Conservation (phyloP, 2,329 filamentous ascomycete genomes). For the Didymellaceae sp. region DNA sequence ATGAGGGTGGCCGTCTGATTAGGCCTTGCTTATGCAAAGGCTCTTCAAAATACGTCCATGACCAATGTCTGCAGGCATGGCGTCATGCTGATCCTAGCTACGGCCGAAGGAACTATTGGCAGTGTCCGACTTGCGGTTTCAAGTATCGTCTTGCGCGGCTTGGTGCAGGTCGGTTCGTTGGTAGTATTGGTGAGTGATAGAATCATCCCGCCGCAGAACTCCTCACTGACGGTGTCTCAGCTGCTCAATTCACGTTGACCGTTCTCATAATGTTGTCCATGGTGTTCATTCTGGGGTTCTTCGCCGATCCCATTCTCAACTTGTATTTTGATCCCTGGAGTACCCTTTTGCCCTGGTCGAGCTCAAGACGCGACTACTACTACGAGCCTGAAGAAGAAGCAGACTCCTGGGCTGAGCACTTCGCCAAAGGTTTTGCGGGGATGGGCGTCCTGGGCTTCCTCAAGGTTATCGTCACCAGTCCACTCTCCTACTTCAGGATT, state of each 20-base stretch:
- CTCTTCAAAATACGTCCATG: conserved; percentile 91
- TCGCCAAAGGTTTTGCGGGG: conserved; percentile 87
- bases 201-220: background rate
- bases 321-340: conserved; percentile 78
- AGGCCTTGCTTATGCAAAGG: conserved; percentile 94
- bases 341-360: conserved; percentile 48
- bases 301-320: conserved; percentile 91
- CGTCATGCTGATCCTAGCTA: conserved; percentile 73
- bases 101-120: conserved; percentile 75
- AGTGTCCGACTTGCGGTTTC: conserved; percentile 88
- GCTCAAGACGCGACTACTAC: conserved; percentile 27
- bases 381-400: conserved; percentile 45
- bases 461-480: conserved; percentile 76
- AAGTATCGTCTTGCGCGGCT: conserved; percentile 80
- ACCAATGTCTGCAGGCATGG: conserved; percentile 86
- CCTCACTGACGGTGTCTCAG: conserved; percentile 14
- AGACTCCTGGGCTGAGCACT: conserved; percentile 79
- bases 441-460: conserved; percentile 84
- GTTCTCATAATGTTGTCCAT: conserved; percentile 71
- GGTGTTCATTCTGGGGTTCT: conserved; percentile 84
- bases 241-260: conserved; percentile 74
- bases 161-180: conserved; percentile 71
- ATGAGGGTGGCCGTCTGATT: conserved; percentile 77
- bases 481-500: conserved; percentile 77
- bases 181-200: conserved; percentile 50